Base-by-base conservation (phyloP, 1,284 basidiomycete species). In the Moniliella sp. region DNA sequence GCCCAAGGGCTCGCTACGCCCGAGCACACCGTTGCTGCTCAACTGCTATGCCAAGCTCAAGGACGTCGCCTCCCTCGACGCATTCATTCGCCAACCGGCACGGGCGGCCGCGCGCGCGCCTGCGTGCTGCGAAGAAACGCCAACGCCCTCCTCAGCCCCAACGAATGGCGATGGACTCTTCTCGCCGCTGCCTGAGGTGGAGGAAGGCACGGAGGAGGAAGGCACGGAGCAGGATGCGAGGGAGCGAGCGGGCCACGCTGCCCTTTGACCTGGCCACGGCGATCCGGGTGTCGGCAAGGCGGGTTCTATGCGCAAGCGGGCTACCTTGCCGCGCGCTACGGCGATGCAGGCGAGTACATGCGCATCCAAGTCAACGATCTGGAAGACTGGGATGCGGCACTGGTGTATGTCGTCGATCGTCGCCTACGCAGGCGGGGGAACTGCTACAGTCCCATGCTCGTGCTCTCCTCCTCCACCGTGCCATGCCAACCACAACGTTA, bases 181-280 rank as follows among this genome's bases (percentile, higher is more conserved):
- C 10, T 38, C 5, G 12, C 31, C n/a, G 10, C 13, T 13, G n/a
- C n/a, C 61, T 5, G 70, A 72, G 2, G 16, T 10, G 7, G 14
- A 7, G n/a, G 27, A 15, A 10, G 25, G 13, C 18, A 16, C 15
- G 23, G 37, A 35, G 11, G 28, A 38, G 8, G 28, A 19, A 10
- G 36, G 28, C 16, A 18, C 19, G 4, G 18, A 15, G 3, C 30
- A 13, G 5, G 27, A 28, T 13, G 13, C 11, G 19, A 12, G 16
- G 5, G 18, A 30, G 25, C 23, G 19, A 21, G 12, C 41, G 41
- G 21, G 23, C 39, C 8, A 27, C 81, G 49, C 69, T 88, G 1
- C 84, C 84, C 0, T 97, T 97, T 50, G 91, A 99, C 54, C 69
- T 99, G 18, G 84, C 88, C 37, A 94, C 88, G 0, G 91, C 84